Evolutionary conservation across 2,329 filamentous ascomycete genomes (phyloP).

Genomic region (Pseudogymnoascus sp.): DNA sequence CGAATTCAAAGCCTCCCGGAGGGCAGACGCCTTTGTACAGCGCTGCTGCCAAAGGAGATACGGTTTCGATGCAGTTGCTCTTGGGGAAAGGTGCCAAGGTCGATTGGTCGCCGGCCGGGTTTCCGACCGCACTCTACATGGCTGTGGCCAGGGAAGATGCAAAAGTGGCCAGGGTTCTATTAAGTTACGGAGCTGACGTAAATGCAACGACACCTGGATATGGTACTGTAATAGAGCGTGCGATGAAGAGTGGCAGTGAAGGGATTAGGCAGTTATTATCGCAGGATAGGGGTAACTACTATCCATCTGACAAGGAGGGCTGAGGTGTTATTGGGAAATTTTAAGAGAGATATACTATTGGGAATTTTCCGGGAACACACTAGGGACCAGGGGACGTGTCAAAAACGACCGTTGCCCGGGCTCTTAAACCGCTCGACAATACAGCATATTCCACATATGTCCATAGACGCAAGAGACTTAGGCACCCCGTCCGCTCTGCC

Average conservation of each 20-base stretch:
- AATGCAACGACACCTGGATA: background rate
- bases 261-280: background rate
- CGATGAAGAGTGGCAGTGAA: background rate
- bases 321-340: background rate
- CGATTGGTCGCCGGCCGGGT: slow-evolving; percentile 2
- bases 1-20: background rate
- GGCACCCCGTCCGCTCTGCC: slow-evolving; percentile 8
- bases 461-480: background rate
- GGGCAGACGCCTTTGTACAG: slow-evolving; percentile 9
- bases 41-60: slow-evolving; percentile 12
- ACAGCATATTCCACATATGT: background rate
- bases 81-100: slow-evolving; percentile 12
- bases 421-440: background rate
- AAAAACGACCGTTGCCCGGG: background rate
- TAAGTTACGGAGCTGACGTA: background rate
- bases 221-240: background rate
- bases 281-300: background rate
- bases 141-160: slow-evolving; percentile 12
- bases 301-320: background rate
- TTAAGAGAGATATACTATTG: background rate
- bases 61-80: slow-evolving; percentile 10
- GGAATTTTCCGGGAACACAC: background rate
- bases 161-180: background rate
- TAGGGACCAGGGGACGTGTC: background rate
- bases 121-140: slow-evolving; percentile 11